Conservation (phyloP, 805 yeast genomes). For the Tetrapisispora fleetii region DNA sequence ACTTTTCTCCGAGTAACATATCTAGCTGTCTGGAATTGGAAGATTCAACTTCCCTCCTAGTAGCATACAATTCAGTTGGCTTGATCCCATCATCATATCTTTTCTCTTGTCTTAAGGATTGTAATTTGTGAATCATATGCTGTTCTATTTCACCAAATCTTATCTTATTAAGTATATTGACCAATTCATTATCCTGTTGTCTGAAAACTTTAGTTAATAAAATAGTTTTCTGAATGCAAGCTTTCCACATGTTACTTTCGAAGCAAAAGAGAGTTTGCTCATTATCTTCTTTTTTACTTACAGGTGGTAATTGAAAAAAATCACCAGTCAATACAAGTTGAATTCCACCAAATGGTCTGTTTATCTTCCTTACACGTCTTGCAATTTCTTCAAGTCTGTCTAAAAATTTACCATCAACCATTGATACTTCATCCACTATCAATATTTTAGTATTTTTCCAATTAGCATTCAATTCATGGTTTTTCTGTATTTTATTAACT, state of each 20-base stretch:
- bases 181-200: conserved; percentile 67
- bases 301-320: conserved; percentile 93
- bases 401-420: conserved; percentile 76
- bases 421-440: conserved; percentile 86
- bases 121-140: conserved; percentile 40
- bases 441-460: conserved; percentile 68
- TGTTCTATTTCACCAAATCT: conserved; percentile 58
- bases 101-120: conserved; percentile 46
- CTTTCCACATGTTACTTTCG: conserved; percentile 61
- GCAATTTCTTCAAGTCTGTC: conserved; percentile 70
- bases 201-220: conserved; percentile 74
- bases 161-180: conserved; percentile 70
- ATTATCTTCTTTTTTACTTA: conserved; percentile 35
- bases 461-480: conserved; percentile 10
- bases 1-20: conserved; percentile 38
- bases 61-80: conserved; percentile 86
- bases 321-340: conserved; percentile 91
- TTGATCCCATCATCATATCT: conserved; percentile 61
- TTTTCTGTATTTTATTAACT: conserved; percentile 15
- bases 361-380: conserved; percentile 37
- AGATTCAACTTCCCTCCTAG: conserved; percentile 71
- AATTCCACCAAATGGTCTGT: conserved; percentile 84
- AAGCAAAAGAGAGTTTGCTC: conserved; percentile 51
- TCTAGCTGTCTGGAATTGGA: conserved; percentile 53
- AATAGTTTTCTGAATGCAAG: conserved; percentile 53